phyloP scores from a whole-genome alignment of 2,329 filamentous ascomycete genomes.

The Talaromyces sp. region DNA sequence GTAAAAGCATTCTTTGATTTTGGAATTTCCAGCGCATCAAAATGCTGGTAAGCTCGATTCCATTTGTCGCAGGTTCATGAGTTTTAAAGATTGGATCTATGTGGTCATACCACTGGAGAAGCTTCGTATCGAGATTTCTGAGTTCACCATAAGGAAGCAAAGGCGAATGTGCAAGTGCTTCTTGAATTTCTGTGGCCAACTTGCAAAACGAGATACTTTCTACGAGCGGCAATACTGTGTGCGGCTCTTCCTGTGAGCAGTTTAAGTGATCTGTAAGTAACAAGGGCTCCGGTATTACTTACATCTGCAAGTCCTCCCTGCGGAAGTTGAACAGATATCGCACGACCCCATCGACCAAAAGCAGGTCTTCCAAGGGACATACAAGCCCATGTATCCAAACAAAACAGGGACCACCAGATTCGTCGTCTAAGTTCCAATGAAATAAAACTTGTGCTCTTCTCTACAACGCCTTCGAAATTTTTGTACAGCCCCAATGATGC shows the following conservation, averaged over 20 bases:
- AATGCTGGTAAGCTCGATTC: slow-evolving; percentile 55
- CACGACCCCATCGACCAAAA: slow-evolving; percentile 50
- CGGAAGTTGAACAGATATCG: too few species aligned
- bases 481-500: slow-evolving; percentile 23
- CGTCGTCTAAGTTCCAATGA: neutral
- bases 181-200: slow-evolving; percentile 73
- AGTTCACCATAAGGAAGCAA: slow-evolving; percentile 65
- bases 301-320: slow-evolving; percentile 26
- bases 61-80: too few species aligned
- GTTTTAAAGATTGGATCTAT: too few species aligned
- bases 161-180: slow-evolving; percentile 64
- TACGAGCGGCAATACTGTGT: slow-evolving; percentile 54
- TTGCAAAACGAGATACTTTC: slow-evolving; percentile 72
- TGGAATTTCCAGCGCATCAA: slow-evolving; percentile 82
- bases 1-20: slow-evolving; percentile 71
- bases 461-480: neutral
- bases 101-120: slow-evolving; percentile 65
- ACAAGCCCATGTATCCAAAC: slow-evolving; percentile 70
- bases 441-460: too few species aligned
- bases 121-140: slow-evolving; percentile 62
- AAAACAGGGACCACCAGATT: slow-evolving; percentile 73
- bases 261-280: slow-evolving; percentile 25
- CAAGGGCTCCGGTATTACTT: slow-evolving; percentile 67
- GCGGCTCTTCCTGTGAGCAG: slow-evolving; percentile 51
- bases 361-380: slow-evolving; percentile 69